Base-by-base conservation (phyloP, 1,284 basidiomycete species). In the Sphaerobolus stellatus region DNA sequence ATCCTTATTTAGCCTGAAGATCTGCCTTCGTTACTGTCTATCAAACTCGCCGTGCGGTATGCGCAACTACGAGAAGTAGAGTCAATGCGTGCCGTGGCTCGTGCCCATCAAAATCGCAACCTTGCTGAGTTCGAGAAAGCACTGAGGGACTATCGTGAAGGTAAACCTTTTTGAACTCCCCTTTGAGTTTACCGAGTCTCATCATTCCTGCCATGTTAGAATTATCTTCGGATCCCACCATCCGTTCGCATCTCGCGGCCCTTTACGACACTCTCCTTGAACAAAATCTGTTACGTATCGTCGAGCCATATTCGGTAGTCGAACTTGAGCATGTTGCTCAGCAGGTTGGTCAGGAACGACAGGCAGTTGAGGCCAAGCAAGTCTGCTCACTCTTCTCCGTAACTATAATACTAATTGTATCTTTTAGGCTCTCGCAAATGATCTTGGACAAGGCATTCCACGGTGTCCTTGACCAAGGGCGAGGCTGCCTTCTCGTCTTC, bases 241-340 rank as follows among this genome's bases (percentile, higher is more conserved):
- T 98, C 67, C 87, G 93, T 50, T 92, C 92, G 18, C 96, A 98
- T 67, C 84, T 99, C 16, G 85, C 93, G 0, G 87, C 92, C 8
- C 74, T 99, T 29, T 99, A 97, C 71, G 96, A 98, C 68, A 97
- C 94, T 1, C 78, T 98, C 2, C 82, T 98, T 13, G 93, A 98
- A 70, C 95, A 98, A 70, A 98, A 99, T 66, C 75, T 98, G 20
- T 76, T 98, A 38, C 81, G 94, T 25, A 94, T 98, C 58, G 92
- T 98, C 46, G 96, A 98, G 73, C 96, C 95, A 0, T 98, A 97
- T 71, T 92, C 88, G 16, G 81, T 91, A 7, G 90, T 99, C 18
- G 94, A 99, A 72, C 82, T 99, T 28, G 84, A 86, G 41, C 88
- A 94, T 67, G 88, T 99, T 13, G 94, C 95, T 2, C 81, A 92